These are phyloP conservation scores for Albophoma yamanashiensis DNA, from an alignment of 2,329 filamentous ascomycete species.

Conservation along the genomic window DNA sequence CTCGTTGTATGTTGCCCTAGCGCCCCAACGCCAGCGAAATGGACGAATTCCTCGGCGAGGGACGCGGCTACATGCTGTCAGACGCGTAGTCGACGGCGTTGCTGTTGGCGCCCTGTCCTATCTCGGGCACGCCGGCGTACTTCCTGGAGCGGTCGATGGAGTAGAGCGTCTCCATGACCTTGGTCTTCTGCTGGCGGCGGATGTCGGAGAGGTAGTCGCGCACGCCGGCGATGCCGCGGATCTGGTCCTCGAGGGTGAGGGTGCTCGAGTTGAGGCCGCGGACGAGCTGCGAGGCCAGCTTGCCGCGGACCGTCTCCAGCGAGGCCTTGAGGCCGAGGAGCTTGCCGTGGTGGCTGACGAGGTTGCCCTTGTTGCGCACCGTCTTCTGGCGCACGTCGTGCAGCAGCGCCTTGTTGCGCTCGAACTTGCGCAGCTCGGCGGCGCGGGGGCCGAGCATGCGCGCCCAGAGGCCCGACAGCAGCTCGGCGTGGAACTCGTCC, in stretches of 20 bases:
- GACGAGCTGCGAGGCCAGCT: conserved; percentile 76
- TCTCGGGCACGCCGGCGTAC: conserved; percentile 7
- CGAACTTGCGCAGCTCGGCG: conserved; percentile 72
- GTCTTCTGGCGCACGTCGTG: conserved; percentile 72
- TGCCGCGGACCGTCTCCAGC: conserved; percentile 72
- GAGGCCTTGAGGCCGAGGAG: conserved; percentile 77
- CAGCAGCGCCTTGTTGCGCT: conserved; percentile 76
- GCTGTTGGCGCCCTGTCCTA: conserved; percentile 9
- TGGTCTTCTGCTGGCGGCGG: conserved; percentile 69
- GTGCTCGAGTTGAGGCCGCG: conserved; percentile 57
- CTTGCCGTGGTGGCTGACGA: conserved; percentile 78
- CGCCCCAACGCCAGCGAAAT: neutral
- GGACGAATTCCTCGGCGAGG: neutral
- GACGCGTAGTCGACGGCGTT: neutral
- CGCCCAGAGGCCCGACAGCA: conserved; percentile 78
- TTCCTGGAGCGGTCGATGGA: conserved; percentile 6
- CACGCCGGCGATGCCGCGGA: conserved; percentile 69
- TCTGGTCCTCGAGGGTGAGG: conserved; percentile 73
- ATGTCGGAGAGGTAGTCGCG: conserved; percentile 68
- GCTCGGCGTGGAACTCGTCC: conserved; percentile 68
- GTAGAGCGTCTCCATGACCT: conserved; percentile 63
- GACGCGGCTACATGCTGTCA: neutral
- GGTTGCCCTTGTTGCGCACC: conserved; percentile 74
- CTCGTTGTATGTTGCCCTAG: neutral
- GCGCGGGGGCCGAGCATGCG: conserved; percentile 70